Evolutionary conservation across 1,284 basidiomycete genomes (phyloP).

Genomic region (Marasmius fiardii): DNA sequence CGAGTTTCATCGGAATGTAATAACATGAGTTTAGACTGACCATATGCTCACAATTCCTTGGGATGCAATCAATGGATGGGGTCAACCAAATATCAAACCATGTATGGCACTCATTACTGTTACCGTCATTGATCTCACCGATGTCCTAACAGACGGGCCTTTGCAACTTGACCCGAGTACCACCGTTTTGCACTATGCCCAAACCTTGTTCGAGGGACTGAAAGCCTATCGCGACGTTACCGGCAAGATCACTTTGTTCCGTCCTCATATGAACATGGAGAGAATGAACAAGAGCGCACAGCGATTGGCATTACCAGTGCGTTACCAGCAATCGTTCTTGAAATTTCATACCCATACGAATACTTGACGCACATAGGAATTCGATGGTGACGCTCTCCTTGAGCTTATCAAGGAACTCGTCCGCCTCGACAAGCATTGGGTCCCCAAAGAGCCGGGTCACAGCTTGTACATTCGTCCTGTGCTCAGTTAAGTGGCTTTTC

Average conservation of each 20-base stretch:
- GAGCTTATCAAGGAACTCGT: slow-evolving; percentile 91
- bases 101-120: slow-evolving; percentile 44
- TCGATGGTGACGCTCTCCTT: slow-evolving; percentile 77
- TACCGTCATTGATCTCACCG: neutral
- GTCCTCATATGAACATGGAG: slow-evolving; percentile 99
- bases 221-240: slow-evolving; percentile 89
- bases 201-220: slow-evolving; percentile 90
- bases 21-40: slow-evolving; percentile 59
- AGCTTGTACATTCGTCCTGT: slow-evolving; percentile 89
- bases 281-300: slow-evolving; percentile 81
- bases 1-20: slow-evolving; percentile 6
- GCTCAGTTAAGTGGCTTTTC: slow-evolving; percentile 48
- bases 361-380: slow-evolving; percentile 48
- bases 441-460: slow-evolving; percentile 87
- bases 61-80: slow-evolving; percentile 77
- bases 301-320: slow-evolving; percentile 74
- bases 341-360: slow-evolving; percentile 4
- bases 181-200: slow-evolving; percentile 94
- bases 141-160: slow-evolving; percentile 60
- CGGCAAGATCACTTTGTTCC: slow-evolving; percentile 85
- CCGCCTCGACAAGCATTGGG: slow-evolving; percentile 87
- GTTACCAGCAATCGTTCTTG: slow-evolving; percentile 23
- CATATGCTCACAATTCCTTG: slow-evolving; percentile 92
- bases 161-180: slow-evolving; percentile 79
- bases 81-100: slow-evolving; percentile 77